phyloP scores from a whole-genome alignment of 441 rosid genomes.

The Raphanus hybrid region DNA sequence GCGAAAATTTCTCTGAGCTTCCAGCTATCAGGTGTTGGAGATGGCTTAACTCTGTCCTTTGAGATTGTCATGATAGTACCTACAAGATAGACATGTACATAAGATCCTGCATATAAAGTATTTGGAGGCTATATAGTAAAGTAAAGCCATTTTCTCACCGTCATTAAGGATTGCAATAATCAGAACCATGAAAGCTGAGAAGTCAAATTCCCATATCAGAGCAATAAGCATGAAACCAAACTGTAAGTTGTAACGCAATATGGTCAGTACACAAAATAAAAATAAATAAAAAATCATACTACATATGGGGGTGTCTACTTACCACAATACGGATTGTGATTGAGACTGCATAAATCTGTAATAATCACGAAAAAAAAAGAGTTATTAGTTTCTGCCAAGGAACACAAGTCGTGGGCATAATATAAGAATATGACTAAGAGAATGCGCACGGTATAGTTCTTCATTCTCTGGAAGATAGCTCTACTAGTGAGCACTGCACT shows the following conservation, averaged over 20 bases:
- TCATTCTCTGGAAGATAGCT: conserved; percentile 50
- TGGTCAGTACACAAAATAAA: too few relatives aligned
- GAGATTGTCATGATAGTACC: too few relatives aligned
- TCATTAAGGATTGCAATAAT: conserved; percentile 91
- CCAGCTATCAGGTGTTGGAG: conserved; percentile 76
- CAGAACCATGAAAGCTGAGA: conserved; percentile 94
- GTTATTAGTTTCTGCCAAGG: background rate
- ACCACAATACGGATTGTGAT: conserved; percentile 97
- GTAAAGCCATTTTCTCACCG: conserved; percentile 53
- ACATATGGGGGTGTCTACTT: background rate
- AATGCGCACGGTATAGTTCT: conserved; percentile 45
- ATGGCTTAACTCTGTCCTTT: too few relatives aligned
- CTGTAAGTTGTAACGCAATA: conserved; percentile 44
- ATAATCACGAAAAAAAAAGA: conserved; percentile 15
- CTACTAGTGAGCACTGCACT: conserved; percentile 49
- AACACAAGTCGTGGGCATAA: conserved; percentile 13
- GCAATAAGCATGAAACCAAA: conserved; percentile 87
- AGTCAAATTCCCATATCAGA: conserved; percentile 85
- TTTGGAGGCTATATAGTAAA: background rate
- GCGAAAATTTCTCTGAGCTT: conserved; percentile 86
- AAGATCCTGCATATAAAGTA: conserved; percentile 7
- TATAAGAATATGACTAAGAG: background rate
- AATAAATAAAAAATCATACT: too few relatives aligned
- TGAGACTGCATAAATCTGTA: conserved; percentile 90
- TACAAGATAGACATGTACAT: too few relatives aligned